Evolutionary conservation across 495 filamentous ascomycete species (phyloP), one percentile per base, ranked within the genome.

Genomic region (Gamarada debralockiae): DNA sequence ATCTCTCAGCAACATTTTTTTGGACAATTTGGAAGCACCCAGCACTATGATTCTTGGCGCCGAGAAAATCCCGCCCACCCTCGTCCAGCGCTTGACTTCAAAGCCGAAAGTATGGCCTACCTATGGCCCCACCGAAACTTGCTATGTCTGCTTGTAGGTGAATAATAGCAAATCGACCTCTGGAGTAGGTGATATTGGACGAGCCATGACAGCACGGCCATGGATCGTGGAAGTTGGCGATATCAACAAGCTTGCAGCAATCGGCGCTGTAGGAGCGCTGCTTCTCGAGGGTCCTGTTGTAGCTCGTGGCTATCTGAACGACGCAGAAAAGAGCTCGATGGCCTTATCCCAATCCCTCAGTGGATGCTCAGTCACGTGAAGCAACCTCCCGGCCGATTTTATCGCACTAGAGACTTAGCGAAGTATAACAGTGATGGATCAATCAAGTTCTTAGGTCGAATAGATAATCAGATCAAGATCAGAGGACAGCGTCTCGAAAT

Each of bases 211-310:
- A n/a, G n/a, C n/a, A n/a, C n/a, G n/a, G n/a, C n/a, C n/a, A n/a
- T n/a, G n/a, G n/a, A n/a, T n/a, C n/a, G n/a, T n/a, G n/a, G n/a
- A n/a, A n/a, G n/a, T n/a, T n/a, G n/a, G n/a, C n/a, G n/a, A n/a
- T n/a, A n/a, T n/a, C 42, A 54, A 80, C 15, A 51, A 59, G 0
- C 71, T 88, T 12, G 67, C 78, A 21, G 78, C 81, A 0, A 60
- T 85, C 12, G 84, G 84, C 17, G 67, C 68, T 4, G 65, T 82
- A 31, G 84, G 84, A 34, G 84, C 87, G 58, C 59, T 87, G 21
- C 61, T 79, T 2, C 69, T 88, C 17, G 82, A 85, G 67, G 82
- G 83, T 0, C 77, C 82, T 0, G 67, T 77, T 24, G 64, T 85
- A 10, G 73, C 71, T 13, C 61, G 64, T 0, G 73, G 72, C 0